Base-by-base conservation (phyloP, 305 asterid species). In the Fraxinus floribunda region DNA sequence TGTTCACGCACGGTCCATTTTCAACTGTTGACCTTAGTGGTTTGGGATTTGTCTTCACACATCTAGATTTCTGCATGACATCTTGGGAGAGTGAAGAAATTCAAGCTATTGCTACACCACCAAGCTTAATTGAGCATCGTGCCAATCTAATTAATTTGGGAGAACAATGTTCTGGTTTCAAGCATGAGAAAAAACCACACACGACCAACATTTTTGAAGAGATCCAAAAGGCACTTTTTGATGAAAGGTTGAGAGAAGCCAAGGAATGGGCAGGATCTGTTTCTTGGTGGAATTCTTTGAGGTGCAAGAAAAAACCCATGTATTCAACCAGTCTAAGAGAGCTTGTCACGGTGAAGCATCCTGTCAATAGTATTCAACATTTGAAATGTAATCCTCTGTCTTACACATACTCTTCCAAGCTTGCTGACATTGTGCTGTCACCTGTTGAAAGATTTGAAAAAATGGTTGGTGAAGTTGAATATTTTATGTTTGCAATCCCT, bases 401-500 rank as follows among this genome's bases (percentile, higher is more conserved):
- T 81, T 91, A 84, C 86, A 79, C 77, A 70, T 87, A 82, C 87
- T 94, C 98, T 81, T 88, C 97, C 85, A 91, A 88, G 92, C 94
- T 94, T 81, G 92, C 97, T 41, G 94, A 92, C 36, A 81, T 93
- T 79, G 91, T 97, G 76, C 90, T 92, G 76, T 92, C 98, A n/a
- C 98, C 99, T 1, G 93, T 91, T 87, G 97, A 93, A 84, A 91
- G 99, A 86, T 92, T 97, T 84, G 84, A 82, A 64, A 90, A 88
- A 89, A 92, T 92, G 90, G 91, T 87, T 39, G 91, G 87, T 89
- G 93, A 87, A 89, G 96, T 97, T 39, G 99, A 93, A 86, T 91
- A 96, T 88, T 97, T 93, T 90, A 90, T 97, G 99, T 97, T 97
- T 87, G 98, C 98, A 83, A 97, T 95, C 85, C 99, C 99, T 79